Evolutionary conservation across 306 rosid genomes (phyloP).

Genomic region (Fragaria vesca): DNA sequence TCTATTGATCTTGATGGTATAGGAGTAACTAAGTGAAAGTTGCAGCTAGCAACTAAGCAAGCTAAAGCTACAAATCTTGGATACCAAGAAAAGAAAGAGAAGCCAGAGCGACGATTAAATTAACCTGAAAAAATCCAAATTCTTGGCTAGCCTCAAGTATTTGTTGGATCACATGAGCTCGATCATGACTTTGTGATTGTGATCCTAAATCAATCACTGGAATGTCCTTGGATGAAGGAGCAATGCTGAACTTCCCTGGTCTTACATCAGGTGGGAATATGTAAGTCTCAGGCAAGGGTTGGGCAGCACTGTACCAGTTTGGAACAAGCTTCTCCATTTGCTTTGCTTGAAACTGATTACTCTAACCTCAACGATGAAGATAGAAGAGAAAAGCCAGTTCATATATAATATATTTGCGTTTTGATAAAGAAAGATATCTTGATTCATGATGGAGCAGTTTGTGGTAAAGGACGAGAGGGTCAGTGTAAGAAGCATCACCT

Average conservation of each 20-base stretch:
- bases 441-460: neutral
- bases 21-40: neutral
- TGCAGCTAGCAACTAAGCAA: neutral
- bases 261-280: conserved; percentile 20
- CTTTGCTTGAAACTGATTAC: neutral
- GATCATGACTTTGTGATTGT: neutral
- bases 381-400: neutral
- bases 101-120: neutral
- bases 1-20: neutral
- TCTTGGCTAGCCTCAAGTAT: conserved; percentile 17
- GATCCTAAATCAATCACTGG: conserved; percentile 13
- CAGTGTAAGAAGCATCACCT: neutral
- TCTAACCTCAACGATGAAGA: neutral
- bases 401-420: neutral
- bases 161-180: neutral
- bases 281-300: conserved; percentile 2
- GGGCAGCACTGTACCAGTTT: neutral
- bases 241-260: neutral
- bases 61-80: neutral
- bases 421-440: neutral
- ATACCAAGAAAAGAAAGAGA: neutral
- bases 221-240: neutral
- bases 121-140: conserved; percentile 17
- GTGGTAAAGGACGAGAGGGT: neutral
- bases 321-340: conserved; percentile 7